A percentile compares a stretch with the other conserved stretches of the same genome.
Conservation (phyloP, 352 stramenopile species). For the Thalassiosira sp. region DNA sequence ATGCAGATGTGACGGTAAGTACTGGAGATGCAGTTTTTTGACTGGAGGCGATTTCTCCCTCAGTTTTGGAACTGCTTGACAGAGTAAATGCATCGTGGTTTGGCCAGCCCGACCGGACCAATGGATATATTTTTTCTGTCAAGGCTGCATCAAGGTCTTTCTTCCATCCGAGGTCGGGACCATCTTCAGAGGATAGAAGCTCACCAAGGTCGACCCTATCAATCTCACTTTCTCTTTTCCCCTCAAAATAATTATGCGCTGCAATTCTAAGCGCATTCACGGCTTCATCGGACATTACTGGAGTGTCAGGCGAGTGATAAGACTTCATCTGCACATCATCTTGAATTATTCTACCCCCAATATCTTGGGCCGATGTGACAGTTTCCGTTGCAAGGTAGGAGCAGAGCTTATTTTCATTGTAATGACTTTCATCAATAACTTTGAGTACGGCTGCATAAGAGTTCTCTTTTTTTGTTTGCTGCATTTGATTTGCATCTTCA, state of each 20-base stretch:
- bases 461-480: constrained; percentile 13
- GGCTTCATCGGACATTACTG: constrained; percentile 31
- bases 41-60: neutral
- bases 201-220: constrained; percentile 29
- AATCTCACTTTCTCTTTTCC: neutral
- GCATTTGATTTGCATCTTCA: neutral
- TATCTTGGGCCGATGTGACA: neutral
- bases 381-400: constrained; percentile 36
- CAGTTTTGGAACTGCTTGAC: neutral
- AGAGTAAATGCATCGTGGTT: constrained; percentile 15
- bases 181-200: constrained; percentile 15
- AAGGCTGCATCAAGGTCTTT: constrained; percentile 23
- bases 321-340: neutral
- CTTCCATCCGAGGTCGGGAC: constrained; percentile 15
- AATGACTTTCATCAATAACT: constrained; percentile 42
- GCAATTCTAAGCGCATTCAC: constrained; percentile 24
- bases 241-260: constrained; percentile 38
- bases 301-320: constrained; percentile 17
- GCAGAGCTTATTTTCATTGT: constrained; percentile 20
- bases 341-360: neutral
- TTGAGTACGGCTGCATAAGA: constrained; percentile 44
- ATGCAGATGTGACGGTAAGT: constrained; percentile 47
- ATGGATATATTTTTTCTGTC: constrained; percentile 39
- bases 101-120: constrained; percentile 30
- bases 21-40: neutral